Conservation (phyloP, 108 stramenopile species). For the Nitzschia sp. region DNA sequence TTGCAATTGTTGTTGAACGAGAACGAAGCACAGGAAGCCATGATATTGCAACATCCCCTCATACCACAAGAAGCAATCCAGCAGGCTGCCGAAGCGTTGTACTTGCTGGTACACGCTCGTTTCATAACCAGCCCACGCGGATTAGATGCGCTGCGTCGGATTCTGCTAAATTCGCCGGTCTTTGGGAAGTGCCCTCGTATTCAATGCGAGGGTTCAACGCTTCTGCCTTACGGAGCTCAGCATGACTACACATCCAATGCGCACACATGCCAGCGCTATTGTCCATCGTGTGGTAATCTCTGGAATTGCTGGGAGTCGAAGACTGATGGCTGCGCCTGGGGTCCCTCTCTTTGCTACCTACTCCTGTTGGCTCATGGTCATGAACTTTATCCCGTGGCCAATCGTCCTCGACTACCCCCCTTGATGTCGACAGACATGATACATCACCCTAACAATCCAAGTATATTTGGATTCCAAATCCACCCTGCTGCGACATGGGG, state of each 20-base stretch:
- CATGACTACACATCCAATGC: constrained; percentile 28
- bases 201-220: constrained; percentile 41
- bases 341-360: constrained; percentile 50
- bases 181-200: constrained; percentile 60
- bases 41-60: constrained; percentile 5
- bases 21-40: constrained; percentile 13
- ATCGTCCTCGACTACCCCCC: background rate
- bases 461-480: constrained; percentile 46
- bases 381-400: constrained; percentile 31
- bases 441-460: constrained; percentile 16
- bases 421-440: background rate
- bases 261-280: constrained; percentile 32
- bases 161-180: constrained; percentile 22
- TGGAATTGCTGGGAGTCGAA: constrained; percentile 47
- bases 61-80: constrained; percentile 34
- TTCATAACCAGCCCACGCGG: constrained; percentile 53
- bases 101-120: constrained; percentile 50
- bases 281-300: constrained; percentile 32
- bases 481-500: constrained; percentile 40
- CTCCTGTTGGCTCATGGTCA: constrained; percentile 47
- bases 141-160: constrained; percentile 46
- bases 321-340: constrained; percentile 63
- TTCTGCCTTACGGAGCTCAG: constrained; percentile 42
- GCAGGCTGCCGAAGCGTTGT: constrained; percentile 51
- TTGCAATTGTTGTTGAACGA: constrained; percentile 42